Percentiles rank a stretch among this genome's conserved stretches.
Conservation (phyloP, 768 basidiomycete species). For the Panus rudis region DNA sequence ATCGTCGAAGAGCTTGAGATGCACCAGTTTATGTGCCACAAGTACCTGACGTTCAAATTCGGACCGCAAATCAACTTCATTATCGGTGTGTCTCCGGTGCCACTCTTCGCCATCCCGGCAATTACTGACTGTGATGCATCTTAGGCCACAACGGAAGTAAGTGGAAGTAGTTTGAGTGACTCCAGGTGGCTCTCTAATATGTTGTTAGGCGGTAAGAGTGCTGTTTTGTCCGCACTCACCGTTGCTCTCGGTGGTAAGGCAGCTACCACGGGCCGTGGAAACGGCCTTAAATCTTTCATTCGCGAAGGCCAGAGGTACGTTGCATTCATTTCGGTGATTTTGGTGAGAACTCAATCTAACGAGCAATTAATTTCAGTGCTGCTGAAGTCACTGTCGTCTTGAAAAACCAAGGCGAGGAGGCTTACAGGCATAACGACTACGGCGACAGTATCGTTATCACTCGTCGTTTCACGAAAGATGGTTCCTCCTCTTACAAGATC, state of each 20-base stretch:
- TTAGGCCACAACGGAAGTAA: slow-evolving; percentile 88
- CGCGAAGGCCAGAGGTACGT: slow-evolving; percentile 75
- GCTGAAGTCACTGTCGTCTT: slow-evolving; percentile 75
- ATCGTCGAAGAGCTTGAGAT: slow-evolving; percentile 83
- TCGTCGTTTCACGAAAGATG: slow-evolving; percentile 73
- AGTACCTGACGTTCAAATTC: slow-evolving; percentile 74
- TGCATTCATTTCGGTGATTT: background rate
- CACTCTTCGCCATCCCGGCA: background rate
- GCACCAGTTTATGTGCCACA: slow-evolving; percentile 96
- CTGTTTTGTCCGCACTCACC: slow-evolving; percentile 87
- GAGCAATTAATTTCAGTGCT: slow-evolving; percentile 34
- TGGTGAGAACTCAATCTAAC: background rate
- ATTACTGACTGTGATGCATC: slow-evolving; percentile 2
- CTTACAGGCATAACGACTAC: slow-evolving; percentile 79
- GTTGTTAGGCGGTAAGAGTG: slow-evolving; percentile 82
- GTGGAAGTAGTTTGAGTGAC: slow-evolving; percentile 24
- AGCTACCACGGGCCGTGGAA: slow-evolving; percentile 82
- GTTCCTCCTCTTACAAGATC: slow-evolving; percentile 77
- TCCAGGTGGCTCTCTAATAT: background rate
- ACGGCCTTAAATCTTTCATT: slow-evolving; percentile 77
- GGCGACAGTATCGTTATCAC: slow-evolving; percentile 81
- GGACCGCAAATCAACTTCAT: slow-evolving; percentile 97
- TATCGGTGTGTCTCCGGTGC: slow-evolving; percentile 50
- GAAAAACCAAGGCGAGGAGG: slow-evolving; percentile 89
- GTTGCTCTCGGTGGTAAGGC: slow-evolving; percentile 94